Evolutionary conservation across 2,329 filamentous ascomycete genomes (phyloP), one percentile per base, ranked within the genome.

Genomic region (Colletotrichum sp.): DNA sequence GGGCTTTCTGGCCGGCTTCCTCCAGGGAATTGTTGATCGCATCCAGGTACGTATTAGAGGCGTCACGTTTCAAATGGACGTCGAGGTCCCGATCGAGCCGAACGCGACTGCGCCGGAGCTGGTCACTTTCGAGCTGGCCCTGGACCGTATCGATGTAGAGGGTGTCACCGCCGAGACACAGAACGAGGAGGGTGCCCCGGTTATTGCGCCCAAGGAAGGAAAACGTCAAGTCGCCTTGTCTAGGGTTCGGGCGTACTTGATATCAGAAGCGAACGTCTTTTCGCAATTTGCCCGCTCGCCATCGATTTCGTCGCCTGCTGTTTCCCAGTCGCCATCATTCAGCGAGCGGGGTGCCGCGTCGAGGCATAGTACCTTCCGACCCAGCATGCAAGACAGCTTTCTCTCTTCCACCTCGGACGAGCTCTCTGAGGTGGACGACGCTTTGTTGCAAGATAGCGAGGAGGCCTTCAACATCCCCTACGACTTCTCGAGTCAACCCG

Each of bases 11-110:
- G 91, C 93, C 56, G 91, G 90, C 78, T 95, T 95, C 78, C 83
- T 96, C 8, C 93, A 95, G 78, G 94, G 94, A 34, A 91, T 96
- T 65, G 86, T 94, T 30, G 94, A 97, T 83, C 90, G 94, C 61
- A 88, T 93, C 71, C 91, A 94, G 80, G 85, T 96, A 30, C 88
- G 87, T 66, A 91, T 96, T 73, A 90, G 89, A 66, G 89, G 91
- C 30, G 89, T 96, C 71, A 89, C 88, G 13, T 89, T 96, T 77
- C 91, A 93, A 79, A 84, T 96, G 21, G 92, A 95, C 78, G 85
- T 93, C 55, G 87, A 91, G 65, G 84, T 92, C 10, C 88, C 89
- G 3, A 81, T 88, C 36, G 88, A 93, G 75, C 80, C 85, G 72
- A 83, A 81, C 78, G 82, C 85, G n/a, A 80, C 86, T 5, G 82